Evolutionary conservation across 306 rosid species (phyloP).

Genomic region (Ammopiptanthus mongolicus): DNA sequence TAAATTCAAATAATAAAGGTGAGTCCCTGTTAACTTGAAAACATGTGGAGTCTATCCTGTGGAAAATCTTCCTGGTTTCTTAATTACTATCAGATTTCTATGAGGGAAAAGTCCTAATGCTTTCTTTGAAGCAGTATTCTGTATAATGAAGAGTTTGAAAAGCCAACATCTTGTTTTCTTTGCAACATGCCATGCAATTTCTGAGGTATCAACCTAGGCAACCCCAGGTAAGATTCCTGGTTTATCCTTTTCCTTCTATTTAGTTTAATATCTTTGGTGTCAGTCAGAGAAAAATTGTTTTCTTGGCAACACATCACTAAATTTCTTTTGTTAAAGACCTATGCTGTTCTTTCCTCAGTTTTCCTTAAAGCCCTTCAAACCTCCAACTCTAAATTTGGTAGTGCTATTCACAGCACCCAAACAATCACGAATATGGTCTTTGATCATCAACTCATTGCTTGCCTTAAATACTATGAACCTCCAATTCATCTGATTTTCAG

Average conservation of each 20-base stretch:
- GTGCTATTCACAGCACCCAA: neutral
- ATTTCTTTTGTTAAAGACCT: too few species aligned
- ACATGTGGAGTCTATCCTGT: neutral
- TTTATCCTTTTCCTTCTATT: too few species aligned
- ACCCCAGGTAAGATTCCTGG: too few species aligned
- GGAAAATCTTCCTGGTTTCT: neutral
- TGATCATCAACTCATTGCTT: neutral
- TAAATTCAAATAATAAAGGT: neutral
- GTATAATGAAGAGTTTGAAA: neutral
- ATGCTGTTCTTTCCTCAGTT: neutral
- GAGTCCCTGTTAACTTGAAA: neutral
- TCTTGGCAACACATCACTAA: too few species aligned
- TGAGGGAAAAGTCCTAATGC: neutral
- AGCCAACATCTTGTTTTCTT: neutral
- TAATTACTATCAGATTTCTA: neutral
- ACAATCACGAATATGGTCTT: slow-evolving; percentile 3
- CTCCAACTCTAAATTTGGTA: neutral
- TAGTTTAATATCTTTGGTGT: too few species aligned
- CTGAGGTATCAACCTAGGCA: too few species aligned
- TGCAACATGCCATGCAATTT: too few species aligned
- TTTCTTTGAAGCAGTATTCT: neutral
- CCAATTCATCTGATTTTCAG: neutral
- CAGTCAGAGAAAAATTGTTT: too few species aligned
- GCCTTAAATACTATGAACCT: neutral
- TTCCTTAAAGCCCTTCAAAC: slow-evolving; percentile 1